phyloP scores from a whole-genome alignment of 1,139 yeast genomes.

The Candida tropicalis region DNA sequence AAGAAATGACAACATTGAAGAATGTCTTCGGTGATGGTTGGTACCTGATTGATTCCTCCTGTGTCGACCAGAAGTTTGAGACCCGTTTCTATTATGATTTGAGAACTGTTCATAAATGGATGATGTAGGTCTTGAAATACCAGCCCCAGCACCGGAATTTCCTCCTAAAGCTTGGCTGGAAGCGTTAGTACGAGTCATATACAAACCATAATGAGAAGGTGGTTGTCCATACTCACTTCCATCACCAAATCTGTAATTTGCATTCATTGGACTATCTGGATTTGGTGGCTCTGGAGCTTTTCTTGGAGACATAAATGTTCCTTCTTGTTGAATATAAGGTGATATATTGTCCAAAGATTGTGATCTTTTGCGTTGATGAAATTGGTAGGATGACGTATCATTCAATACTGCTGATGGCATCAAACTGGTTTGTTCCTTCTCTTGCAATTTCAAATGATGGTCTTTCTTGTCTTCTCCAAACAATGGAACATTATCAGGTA shows the following conservation, averaged over 20 bases:
- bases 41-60: constrained; percentile 32
- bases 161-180: constrained; percentile 20
- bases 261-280: constrained; percentile 24
- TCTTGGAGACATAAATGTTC: constrained; percentile 56
- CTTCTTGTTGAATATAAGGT: constrained; percentile 8
- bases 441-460: neutral
- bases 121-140: constrained; percentile 41
- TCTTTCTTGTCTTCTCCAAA: constrained; percentile 11
- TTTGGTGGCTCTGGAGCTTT: constrained; percentile 49
- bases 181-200: constrained; percentile 31
- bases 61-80: constrained; percentile 21
- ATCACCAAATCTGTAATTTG: constrained; percentile 29
- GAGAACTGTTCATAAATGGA: constrained; percentile 44
- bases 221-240: constrained; percentile 16
- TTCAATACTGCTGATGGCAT: constrained; percentile 19
- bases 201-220: constrained; percentile 19
- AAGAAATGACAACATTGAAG: constrained; percentile 49
- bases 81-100: constrained; percentile 31
- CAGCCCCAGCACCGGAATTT: neutral
- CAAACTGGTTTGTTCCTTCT: constrained; percentile 11
- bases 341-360: constrained; percentile 53
- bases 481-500: constrained; percentile 7
- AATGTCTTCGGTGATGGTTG: constrained; percentile 40
- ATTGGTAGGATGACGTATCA: constrained; percentile 4
- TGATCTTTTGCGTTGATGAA: constrained; percentile 22